These are phyloP conservation scores for Amesomyces nigricolor DNA, from an alignment of 2,329 filamentous ascomycete species.

Conservation along the genomic window DNA sequence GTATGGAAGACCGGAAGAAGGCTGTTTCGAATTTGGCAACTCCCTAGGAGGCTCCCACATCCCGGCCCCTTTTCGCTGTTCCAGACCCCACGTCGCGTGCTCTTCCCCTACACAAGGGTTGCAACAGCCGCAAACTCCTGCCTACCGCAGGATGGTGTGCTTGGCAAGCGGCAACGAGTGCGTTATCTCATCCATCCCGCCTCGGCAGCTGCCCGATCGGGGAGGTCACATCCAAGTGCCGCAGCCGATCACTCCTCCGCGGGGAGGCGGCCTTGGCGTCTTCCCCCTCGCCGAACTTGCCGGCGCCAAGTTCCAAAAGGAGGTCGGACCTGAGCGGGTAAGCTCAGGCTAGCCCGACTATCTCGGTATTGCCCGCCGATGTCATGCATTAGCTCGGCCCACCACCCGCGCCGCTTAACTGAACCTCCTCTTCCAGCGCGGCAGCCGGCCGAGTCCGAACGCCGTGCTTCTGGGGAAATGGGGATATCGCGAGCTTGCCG, in stretches of 20 bases:
- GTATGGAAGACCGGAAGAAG: no score
- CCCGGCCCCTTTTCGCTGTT: no score
- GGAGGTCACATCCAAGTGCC: constrained; percentile 23
- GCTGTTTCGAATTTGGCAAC: no score
- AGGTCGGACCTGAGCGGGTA: neutral
- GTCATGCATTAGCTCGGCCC: neutral
- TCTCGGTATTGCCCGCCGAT: neutral
- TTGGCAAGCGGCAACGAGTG: neutral
- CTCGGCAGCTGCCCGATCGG: constrained; percentile 22
- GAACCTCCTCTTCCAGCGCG: no score
- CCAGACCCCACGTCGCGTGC: no score
- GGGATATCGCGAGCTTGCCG: no score
- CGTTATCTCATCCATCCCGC: constrained; percentile 1
- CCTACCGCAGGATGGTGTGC: neutral
- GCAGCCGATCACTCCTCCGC: constrained; percentile 1
- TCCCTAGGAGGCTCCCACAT: no score
- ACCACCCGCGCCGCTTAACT: neutral
- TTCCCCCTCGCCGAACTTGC: neutral
- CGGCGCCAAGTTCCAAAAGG: constrained; percentile 4
- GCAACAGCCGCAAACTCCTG: constrained; percentile 9
- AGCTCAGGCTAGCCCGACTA: neutral
- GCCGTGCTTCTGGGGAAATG: no score
- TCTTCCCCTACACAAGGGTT: neutral
- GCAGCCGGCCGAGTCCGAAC: no score
- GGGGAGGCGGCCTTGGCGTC: constrained; percentile 1